A percentile compares a stretch with the other conserved stretches of the same genome.
These are phyloP conservation scores for Staphylotrichum longicolle DNA, from an alignment of 495 filamentous ascomycete genomes.

Conservation along the genomic window DNA sequence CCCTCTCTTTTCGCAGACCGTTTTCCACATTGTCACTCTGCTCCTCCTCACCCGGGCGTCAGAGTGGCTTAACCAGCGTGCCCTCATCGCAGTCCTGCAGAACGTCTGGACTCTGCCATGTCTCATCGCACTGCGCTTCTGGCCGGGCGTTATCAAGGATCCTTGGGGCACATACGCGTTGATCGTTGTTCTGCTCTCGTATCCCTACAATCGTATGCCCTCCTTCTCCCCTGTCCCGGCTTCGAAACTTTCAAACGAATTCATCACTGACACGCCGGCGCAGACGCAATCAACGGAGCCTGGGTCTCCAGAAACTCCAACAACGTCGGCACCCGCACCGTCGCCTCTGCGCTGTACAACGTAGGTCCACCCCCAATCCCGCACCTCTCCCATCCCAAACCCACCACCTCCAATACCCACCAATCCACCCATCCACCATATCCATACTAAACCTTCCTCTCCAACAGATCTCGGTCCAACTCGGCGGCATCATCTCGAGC, in stretches of 20 bases:
- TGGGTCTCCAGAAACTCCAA: constrained; percentile 25
- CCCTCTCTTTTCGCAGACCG: constrained; percentile 9
- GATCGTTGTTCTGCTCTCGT: constrained; percentile 54
- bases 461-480: constrained; percentile 12
- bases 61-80: constrained; percentile 37
- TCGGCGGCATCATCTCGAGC: constrained; percentile 5
- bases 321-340: constrained; percentile 61
- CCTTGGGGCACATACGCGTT: constrained; percentile 16
- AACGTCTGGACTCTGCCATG: constrained; percentile 47
- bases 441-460: no score
- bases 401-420: no score
- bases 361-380: no score
- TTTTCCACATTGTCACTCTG: constrained; percentile 44
- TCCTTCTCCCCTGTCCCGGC: constrained; percentile 11
- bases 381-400: no score
- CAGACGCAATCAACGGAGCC: constrained; percentile 19
- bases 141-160: constrained; percentile 16
- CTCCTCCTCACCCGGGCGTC: constrained; percentile 45
- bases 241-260: no score
- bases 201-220: constrained; percentile 52
- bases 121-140: constrained; percentile 51
- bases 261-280: not conserved
- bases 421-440: no score
- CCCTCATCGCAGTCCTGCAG: constrained; percentile 22
- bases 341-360: constrained; percentile 66